Evolutionary conservation across 2,329 filamentous ascomycete genomes (phyloP).

Genomic region (Colletotrichum simmondsii): DNA sequence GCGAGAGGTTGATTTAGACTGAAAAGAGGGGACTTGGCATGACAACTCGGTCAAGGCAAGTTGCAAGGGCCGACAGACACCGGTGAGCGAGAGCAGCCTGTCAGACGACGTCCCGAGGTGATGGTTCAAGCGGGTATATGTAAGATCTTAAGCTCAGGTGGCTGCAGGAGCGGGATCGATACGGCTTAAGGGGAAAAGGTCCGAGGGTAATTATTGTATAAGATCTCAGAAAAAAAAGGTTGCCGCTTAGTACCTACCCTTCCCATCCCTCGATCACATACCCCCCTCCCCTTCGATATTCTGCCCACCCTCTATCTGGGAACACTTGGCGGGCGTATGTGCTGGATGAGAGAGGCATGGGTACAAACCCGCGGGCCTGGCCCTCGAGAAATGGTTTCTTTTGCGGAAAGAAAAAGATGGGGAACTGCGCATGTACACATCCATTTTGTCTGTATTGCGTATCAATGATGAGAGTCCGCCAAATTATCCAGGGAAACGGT

Average conservation of each 20-base stretch:
- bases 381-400: conserved; percentile 26
- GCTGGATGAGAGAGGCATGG: not conserved
- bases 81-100: conserved; percentile 27
- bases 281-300: not conserved
- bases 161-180: conserved; percentile 18
- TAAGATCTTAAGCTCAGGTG: conserved; percentile 28
- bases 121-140: conserved; percentile 33
- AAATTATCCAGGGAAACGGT: conserved; percentile 2
- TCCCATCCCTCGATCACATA: not conserved
- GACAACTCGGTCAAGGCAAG: conserved; percentile 29
- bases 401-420: not conserved
- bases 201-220: conserved; percentile 4
- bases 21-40: conserved; percentile 25
- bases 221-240: not conserved
- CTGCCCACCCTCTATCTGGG: not conserved
- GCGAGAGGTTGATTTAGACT: conserved; percentile 20
- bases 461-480: not conserved
- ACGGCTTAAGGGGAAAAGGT: conserved; percentile 9
- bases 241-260: not conserved
- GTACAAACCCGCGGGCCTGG: not conserved
- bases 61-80: conserved; percentile 29
- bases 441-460: not conserved
- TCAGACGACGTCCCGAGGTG: conserved; percentile 29
- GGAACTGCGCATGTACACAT: too few species aligned
- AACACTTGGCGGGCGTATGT: conserved; percentile 5